Evolutionary conservation across 345 rosid genomes (phyloP).

Genomic region (Eucalyptus guilfoylei): DNA sequence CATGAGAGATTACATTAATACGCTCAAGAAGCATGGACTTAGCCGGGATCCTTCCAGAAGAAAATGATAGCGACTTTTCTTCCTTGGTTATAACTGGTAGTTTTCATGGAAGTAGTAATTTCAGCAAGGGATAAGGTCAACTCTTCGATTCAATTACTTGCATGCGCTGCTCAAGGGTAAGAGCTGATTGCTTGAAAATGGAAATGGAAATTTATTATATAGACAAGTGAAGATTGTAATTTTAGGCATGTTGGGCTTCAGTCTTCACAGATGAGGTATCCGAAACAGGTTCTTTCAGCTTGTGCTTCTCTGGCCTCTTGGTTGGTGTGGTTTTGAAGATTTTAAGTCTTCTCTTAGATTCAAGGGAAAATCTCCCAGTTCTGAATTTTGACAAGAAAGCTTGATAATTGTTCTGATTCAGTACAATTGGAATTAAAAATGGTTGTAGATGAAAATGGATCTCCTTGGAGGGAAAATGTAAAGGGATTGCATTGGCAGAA

Average conservation of each 20-base stretch:
- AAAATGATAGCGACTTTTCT: constrained; percentile 12
- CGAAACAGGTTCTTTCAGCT: background rate
- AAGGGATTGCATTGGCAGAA: background rate
- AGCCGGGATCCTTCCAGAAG: constrained; percentile 69
- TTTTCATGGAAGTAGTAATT: background rate
- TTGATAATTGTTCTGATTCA: background rate
- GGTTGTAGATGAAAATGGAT: background rate
- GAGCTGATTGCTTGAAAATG: background rate
- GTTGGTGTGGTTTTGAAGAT: background rate
- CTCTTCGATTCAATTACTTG: background rate
- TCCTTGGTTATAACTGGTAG: background rate
- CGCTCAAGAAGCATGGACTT: constrained; percentile 70
- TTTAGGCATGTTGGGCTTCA: background rate
- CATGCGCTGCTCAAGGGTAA: background rate
- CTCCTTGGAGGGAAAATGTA: background rate
- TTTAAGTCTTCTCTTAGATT: background rate
- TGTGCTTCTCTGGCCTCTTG: background rate
- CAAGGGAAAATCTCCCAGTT: background rate
- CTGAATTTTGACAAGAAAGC: background rate
- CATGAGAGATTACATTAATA: constrained; percentile 69
- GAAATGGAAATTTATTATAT: background rate
- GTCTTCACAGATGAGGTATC: background rate
- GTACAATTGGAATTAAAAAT: background rate
- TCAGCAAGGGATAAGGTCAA: background rate
- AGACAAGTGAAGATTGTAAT: background rate